phyloP scores from a whole-genome alignment of 768 basidiomycete species.

The Suillus spraguei region DNA sequence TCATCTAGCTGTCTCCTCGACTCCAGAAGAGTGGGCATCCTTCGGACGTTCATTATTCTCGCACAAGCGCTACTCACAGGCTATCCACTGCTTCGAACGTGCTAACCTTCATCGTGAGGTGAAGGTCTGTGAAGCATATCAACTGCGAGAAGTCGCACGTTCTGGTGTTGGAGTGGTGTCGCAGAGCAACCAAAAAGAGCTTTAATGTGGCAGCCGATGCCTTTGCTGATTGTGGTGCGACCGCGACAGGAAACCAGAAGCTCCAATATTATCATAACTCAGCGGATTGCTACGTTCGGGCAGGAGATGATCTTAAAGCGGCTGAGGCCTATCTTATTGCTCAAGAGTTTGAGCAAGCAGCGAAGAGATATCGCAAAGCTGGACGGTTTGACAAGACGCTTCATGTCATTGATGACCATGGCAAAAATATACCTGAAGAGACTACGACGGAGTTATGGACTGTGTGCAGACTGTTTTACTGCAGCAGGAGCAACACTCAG shows the following conservation, averaged over 20 bases:
- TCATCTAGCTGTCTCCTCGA: slow-evolving; percentile 56
- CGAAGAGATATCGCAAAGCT: slow-evolving; percentile 49
- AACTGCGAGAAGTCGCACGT: slow-evolving; percentile 54
- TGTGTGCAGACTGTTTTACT: slow-evolving; percentile 49
- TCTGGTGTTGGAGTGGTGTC: slow-evolving; percentile 28
- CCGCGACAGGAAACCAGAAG: slow-evolving; percentile 32
- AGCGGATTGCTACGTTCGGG: slow-evolving; percentile 49
- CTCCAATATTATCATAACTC: slow-evolving; percentile 43
- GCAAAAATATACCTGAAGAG: slow-evolving; percentile 30
- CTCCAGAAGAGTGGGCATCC: slow-evolving; percentile 46
- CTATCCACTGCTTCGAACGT: slow-evolving; percentile 54
- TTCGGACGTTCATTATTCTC: slow-evolving; percentile 43
- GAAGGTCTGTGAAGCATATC: slow-evolving; percentile 52
- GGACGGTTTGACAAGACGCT: slow-evolving; percentile 58
- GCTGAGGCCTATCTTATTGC: slow-evolving; percentile 46
- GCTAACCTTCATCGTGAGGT: slow-evolving; percentile 47
- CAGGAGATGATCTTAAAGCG: slow-evolving; percentile 42
- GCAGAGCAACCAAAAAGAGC: slow-evolving; percentile 33
- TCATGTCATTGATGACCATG: slow-evolving; percentile 41
- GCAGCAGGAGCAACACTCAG: slow-evolving; percentile 35
- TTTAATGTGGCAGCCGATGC: slow-evolving; percentile 50
- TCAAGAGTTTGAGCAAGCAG: slow-evolving; percentile 45
- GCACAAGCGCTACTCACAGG: slow-evolving; percentile 43
- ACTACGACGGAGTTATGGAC: slow-evolving; percentile 41
- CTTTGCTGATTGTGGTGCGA: slow-evolving; percentile 45